phyloP scores from a whole-genome alignment of 768 basidiomycete species.

The Mycena maculata region DNA sequence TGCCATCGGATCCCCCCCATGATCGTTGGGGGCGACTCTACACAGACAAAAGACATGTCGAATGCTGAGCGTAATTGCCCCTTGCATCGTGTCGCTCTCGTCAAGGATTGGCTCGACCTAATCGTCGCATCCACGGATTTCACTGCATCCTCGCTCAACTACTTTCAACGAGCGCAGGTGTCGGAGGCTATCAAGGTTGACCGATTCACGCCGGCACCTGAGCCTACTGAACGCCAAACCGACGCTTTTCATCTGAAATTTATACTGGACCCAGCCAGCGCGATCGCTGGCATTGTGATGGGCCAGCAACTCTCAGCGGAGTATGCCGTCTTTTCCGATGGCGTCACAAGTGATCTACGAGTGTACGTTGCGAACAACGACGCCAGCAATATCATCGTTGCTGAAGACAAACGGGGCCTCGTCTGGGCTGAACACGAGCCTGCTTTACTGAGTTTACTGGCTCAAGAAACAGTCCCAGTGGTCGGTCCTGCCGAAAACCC shows the following conservation, averaged over 20 bases:
- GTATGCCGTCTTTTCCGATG: background rate
- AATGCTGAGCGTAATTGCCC: background rate
- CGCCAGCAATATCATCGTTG: background rate
- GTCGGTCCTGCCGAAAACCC: background rate
- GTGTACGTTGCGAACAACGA: background rate
- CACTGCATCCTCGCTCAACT: background rate
- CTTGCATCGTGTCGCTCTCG: background rate
- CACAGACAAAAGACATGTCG: background rate
- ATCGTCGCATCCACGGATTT: background rate
- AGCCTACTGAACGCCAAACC: background rate
- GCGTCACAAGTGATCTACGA: background rate
- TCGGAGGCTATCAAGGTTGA: background rate
- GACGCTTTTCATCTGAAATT: background rate
- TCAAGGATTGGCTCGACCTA: conserved; percentile 1
- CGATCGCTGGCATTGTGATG: background rate
- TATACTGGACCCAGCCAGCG: conserved; percentile 7
- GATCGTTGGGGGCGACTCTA: background rate
- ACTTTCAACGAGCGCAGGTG: conserved; percentile 1
- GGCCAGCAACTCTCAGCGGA: background rate
- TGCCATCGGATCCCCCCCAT: conserved; percentile 1
- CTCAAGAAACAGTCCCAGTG: background rate
- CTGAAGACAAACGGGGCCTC: conserved; percentile 5
- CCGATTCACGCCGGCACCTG: background rate
- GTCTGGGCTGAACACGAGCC: conserved; percentile 3
- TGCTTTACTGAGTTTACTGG: background rate